Evolutionary conservation across 2,329 filamentous ascomycete species (phyloP), one percentile per base, ranked within the genome.

Genomic region (Verticillium alfalfae): DNA sequence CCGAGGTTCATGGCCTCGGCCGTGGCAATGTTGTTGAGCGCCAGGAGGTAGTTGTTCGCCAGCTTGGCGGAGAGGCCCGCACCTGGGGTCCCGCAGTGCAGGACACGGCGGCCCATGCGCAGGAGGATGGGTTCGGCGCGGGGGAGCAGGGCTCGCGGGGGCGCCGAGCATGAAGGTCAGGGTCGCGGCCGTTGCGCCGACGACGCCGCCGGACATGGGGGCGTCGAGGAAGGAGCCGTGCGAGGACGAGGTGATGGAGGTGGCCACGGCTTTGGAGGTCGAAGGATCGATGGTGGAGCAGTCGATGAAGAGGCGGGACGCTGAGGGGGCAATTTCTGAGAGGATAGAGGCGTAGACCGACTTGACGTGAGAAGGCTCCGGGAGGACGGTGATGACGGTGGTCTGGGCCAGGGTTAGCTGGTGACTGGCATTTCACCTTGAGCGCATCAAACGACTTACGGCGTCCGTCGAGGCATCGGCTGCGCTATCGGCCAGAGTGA

Each of bases 151-250:
- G 83, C 78, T 1, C n/a, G 79, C 71, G 0, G 87, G 81, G 7
- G 88, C 84, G 54, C 95, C 95, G 61, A 98, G 87, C 95, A 99
- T 98, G 74, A 99, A 99, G 0, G 93, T 97, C 62, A 99, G 80
- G 0, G 92, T 93, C 38, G 90, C 95, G 13, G 92, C 92, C 6
- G 87, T 82, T 12, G 95, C 95, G 54, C 94, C 95, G 5, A 98
- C 92, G 0, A 97, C 93, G 58, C 95, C 95, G 57, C 95, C 95
- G 0, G 94, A 98, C 89, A 99, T 97, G 55, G 95, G 95, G 3
- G 95, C 94, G 72, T 99, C 95, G 62, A 97, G 88, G 71, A 98
- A 97, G 59, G 82, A 83, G 60, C 91, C 91, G 71, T 89, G 84
- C 1, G 85, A 81, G 1, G 86, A 86, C 5, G 84, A 84, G 62